phyloP scores from a whole-genome alignment of 2,329 filamentous ascomycete species.

The Hypoxylon sp. region DNA sequence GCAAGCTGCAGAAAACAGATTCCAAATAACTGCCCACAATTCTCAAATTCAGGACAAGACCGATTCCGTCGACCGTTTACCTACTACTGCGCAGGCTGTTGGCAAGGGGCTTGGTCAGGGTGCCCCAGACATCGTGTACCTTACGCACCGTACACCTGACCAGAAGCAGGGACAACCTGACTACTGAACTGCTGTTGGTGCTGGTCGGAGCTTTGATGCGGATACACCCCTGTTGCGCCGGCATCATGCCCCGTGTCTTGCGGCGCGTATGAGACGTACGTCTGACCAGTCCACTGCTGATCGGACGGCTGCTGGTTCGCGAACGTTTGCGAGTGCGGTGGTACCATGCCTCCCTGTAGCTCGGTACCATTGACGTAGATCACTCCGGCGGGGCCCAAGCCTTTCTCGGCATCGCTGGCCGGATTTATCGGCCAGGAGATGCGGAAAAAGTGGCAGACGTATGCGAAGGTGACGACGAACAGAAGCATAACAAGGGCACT shows the following conservation, averaged over 20 bases:
- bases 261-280: conserved; percentile 32
- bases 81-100: conserved; percentile 27
- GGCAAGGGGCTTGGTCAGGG: conserved; percentile 34
- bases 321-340: conserved; percentile 6
- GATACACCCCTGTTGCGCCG: conserved; percentile 27
- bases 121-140: conserved; percentile 33
- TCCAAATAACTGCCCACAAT: conserved; percentile 12
- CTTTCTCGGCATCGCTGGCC: conserved; percentile 39
- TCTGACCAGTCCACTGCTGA: conserved; percentile 34
- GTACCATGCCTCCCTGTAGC: conserved; percentile 20
- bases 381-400: background rate
- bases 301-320: conserved; percentile 23
- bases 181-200: conserved; percentile 14
- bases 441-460: conserved; percentile 46
- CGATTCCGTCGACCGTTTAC: too few relatives aligned
- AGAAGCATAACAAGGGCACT: conserved; percentile 51
- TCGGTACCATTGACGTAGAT: conserved; percentile 21
- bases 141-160: conserved; percentile 30
- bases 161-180: conserved; percentile 28
- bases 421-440: conserved; percentile 35
- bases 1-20: background rate
- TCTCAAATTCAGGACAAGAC: too few relatives aligned
- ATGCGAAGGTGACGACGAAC: conserved; percentile 44
- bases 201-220: conserved; percentile 23
- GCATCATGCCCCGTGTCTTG: conserved; percentile 32